Conservation (phyloP, 768 basidiomycete genomes). For the Chalciporus piperatus region DNA sequence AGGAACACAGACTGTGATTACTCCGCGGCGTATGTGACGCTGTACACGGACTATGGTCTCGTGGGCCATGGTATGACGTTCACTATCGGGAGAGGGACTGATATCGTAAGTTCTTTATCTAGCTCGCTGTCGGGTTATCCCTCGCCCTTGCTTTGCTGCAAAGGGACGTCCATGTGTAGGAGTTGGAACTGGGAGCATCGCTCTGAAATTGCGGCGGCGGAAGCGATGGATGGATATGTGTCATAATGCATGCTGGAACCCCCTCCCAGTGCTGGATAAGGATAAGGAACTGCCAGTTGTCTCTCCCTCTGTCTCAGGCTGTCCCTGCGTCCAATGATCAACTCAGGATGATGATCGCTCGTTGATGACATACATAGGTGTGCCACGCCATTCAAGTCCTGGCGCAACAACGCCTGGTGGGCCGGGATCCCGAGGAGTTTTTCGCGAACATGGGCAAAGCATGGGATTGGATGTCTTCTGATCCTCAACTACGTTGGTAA, state of each 20-base stretch:
- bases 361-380: conserved; percentile 38
- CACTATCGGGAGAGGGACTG: conserved; percentile 89
- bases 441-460: conserved; percentile 87
- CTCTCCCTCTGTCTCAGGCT: background rate
- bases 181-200: no score
- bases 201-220: background rate
- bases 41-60: conserved; percentile 62
- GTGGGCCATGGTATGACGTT: conserved; percentile 89
- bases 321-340: background rate
- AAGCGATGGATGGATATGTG: background rate
- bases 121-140: no score
- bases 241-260: background rate
- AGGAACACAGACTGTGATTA: conserved; percentile 96
- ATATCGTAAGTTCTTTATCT: conserved; percentile 57
- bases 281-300: background rate
- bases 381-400: conserved; percentile 77
- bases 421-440: conserved; percentile 75
- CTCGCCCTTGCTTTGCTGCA: no score
- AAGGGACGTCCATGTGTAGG: no score
- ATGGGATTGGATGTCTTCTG: conserved; percentile 81
- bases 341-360: background rate
- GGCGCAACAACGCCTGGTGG: conserved; percentile 67
- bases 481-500: conserved; percentile 87
- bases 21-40: conserved; percentile 82
- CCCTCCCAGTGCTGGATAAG: background rate